Percentiles rank a stretch among this genome's conserved stretches.
Evolutionary conservation across 768 basidiomycete species (phyloP).

Genomic region (Cystofilobasidium macerans): DNA sequence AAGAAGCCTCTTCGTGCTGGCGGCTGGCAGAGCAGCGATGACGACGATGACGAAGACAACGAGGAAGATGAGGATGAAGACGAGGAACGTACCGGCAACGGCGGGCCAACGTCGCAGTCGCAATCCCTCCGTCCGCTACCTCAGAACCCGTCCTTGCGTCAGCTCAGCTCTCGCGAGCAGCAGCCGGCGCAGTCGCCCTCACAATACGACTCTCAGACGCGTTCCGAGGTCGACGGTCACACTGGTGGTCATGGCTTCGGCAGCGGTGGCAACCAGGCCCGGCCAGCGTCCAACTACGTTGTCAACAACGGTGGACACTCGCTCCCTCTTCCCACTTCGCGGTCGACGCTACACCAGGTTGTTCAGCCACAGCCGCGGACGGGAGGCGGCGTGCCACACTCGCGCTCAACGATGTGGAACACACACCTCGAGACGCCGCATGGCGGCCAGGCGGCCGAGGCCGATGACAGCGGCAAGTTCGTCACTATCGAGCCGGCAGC

Average conservation of each 20-base stretch:
- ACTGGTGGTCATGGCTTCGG: neutral
- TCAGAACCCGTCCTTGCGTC: neutral
- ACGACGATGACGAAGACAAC: slow-evolving; percentile 71
- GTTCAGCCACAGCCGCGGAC: slow-evolving; percentile 10
- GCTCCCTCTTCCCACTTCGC: slow-evolving; percentile 1
- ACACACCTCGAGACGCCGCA: slow-evolving; percentile 66
- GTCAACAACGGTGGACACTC: neutral
- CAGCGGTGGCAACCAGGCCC: neutral
- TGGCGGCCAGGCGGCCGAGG: slow-evolving; percentile 42
- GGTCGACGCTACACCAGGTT: neutral
- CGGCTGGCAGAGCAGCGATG: slow-evolving; percentile 65
- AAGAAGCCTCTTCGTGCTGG: slow-evolving; percentile 32
- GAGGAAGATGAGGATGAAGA: slow-evolving; percentile 61
- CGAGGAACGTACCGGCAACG: slow-evolving; percentile 29
- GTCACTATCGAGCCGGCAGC: slow-evolving; percentile 63
- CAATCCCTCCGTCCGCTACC: slow-evolving; percentile 12
- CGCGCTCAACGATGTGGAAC: slow-evolving; percentile 70
- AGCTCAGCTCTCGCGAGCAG: neutral
- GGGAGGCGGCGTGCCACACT: neutral
- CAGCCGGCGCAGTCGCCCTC: neutral
- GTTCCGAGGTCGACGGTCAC: slow-evolving; percentile 3
- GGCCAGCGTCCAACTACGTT: neutral
- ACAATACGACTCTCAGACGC: slow-evolving; percentile 1
- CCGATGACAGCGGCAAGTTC: slow-evolving; percentile 47
- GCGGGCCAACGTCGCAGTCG: slow-evolving; percentile 3